A percentile compares a stretch with the other conserved stretches of the same genome.
These are phyloP conservation scores for Arthroderma uncinatum DNA, from an alignment of 2,329 filamentous ascomycete genomes.

Conservation along the genomic window DNA sequence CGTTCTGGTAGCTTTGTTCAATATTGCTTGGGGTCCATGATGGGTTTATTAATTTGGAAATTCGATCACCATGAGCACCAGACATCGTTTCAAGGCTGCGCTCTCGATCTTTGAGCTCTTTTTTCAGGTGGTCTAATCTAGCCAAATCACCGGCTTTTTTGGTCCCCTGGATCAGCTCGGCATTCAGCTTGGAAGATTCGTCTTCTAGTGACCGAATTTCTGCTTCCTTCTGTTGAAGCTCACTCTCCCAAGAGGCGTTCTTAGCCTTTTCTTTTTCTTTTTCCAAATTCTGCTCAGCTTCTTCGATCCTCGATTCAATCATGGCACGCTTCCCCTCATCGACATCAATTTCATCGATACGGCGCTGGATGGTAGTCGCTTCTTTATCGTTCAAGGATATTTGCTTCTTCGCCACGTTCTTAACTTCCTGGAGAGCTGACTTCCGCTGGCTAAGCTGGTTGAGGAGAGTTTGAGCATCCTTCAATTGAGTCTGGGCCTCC, in stretches of 20 bases:
- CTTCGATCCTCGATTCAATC: constrained; percentile 61
- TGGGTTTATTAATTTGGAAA: constrained; percentile 52
- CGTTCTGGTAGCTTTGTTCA: constrained; percentile 57
- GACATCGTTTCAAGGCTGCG: constrained; percentile 66
- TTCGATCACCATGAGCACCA: constrained; percentile 59
- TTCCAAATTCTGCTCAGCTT: constrained; percentile 53
- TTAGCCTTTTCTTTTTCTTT: constrained; percentile 54
- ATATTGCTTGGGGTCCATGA: constrained; percentile 61
- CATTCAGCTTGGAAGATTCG: constrained; percentile 58
- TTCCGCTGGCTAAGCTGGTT: constrained; percentile 64
- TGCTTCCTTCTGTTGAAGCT: constrained; percentile 55
- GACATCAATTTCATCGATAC: constrained; percentile 60
- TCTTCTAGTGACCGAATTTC: constrained; percentile 60
- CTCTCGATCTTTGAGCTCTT: constrained; percentile 63
- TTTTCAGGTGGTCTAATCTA: constrained; percentile 69
- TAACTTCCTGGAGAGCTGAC: constrained; percentile 61
- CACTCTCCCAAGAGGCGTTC: constrained; percentile 55
- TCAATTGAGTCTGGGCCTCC: constrained; percentile 62
- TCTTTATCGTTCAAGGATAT: constrained; percentile 65
- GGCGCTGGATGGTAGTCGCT: constrained; percentile 52
- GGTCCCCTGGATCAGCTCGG: constrained; percentile 75
- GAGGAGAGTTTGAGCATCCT: constrained; percentile 59
- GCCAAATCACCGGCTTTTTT: constrained; percentile 71
- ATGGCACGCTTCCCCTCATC: constrained; percentile 77
- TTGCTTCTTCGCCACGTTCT: constrained; percentile 59